Conservation (phyloP, 2,329 filamentous ascomycete species). For the Dichotomopilus funicola region DNA sequence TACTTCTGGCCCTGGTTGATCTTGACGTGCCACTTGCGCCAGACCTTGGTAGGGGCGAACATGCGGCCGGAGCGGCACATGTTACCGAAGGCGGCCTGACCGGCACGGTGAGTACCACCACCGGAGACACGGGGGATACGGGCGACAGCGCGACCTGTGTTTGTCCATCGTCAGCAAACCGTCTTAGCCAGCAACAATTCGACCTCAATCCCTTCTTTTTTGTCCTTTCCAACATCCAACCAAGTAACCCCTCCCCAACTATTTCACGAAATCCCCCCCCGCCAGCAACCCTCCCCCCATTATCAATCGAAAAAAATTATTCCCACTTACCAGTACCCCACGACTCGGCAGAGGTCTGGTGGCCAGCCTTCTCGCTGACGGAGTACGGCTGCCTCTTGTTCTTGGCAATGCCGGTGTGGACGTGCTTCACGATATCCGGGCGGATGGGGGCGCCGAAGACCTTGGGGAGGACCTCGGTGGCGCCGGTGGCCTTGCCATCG, state of each 20-base stretch:
- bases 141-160: conserved; percentile 91
- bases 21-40: conserved; percentile 99
- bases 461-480: conserved; percentile 86
- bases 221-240: not conserved
- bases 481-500: conserved; percentile 86
- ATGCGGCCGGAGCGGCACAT: conserved; percentile 99
- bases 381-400: conserved; percentile 99
- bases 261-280: too few relatives aligned
- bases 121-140: conserved; percentile 99
- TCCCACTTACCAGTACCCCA: conserved; percentile 48
- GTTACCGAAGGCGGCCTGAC: conserved; percentile 99
- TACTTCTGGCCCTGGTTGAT: conserved; percentile 98
- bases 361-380: conserved; percentile 99
- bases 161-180: conserved; percentile 12
- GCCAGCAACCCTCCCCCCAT: too few relatives aligned
- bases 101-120: conserved; percentile 99
- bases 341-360: conserved; percentile 99
- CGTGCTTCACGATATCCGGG: conserved; percentile 97
- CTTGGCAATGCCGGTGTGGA: conserved; percentile 99
- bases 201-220: not conserved
- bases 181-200: not conserved
- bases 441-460: conserved; percentile 98
- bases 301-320: not conserved
- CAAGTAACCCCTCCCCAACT: not conserved
- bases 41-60: conserved; percentile 99